A percentile compares a stretch with the other conserved stretches of the same genome.
phyloP scores from a whole-genome alignment of 345 rosid genomes.

The Aethionema arabicum region DNA sequence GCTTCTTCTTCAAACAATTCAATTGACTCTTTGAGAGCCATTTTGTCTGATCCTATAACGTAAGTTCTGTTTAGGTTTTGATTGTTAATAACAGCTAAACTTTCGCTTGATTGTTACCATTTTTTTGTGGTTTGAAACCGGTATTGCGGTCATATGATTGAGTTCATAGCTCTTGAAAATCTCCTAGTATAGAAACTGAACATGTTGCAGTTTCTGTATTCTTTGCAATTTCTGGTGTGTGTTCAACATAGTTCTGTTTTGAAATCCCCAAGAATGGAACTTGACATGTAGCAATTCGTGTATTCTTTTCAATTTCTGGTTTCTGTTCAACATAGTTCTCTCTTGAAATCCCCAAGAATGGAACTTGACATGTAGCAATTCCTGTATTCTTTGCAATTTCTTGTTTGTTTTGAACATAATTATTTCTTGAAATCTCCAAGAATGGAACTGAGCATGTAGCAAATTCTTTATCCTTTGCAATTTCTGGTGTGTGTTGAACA shows the following conservation, averaged over 20 bases:
- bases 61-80: constrained; percentile 36
- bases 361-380: background rate
- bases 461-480: background rate
- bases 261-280: background rate
- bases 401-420: no score
- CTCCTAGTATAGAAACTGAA: no score
- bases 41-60: constrained; percentile 79
- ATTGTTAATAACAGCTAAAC: background rate
- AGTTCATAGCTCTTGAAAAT: background rate
- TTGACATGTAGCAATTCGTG: background rate
- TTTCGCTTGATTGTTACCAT: constrained; percentile 7
- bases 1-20: constrained; percentile 42
- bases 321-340: no score
- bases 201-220: no score
- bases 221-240: no score
- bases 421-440: background rate
- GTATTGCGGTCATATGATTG: constrained; percentile 3
- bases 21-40: constrained; percentile 69
- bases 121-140: background rate
- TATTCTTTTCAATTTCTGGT: no score
- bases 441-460: background rate
- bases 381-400: background rate
- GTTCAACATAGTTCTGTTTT: background rate
- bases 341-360: background rate
- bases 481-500: no score